Conservation (phyloP, 2,329 filamentous ascomycete genomes). For the Sclerotinia trifoliorum region DNA sequence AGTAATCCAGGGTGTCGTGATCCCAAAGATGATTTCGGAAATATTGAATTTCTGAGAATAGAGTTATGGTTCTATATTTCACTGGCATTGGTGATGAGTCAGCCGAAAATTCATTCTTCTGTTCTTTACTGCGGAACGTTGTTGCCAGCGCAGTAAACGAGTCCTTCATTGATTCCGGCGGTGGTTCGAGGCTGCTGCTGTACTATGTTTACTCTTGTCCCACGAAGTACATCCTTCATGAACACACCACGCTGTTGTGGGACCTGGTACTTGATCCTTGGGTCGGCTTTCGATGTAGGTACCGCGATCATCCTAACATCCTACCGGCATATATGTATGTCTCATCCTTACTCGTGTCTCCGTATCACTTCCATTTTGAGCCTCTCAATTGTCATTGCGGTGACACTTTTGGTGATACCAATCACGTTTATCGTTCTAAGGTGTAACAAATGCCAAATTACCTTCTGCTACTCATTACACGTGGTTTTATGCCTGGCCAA, state of each 20-base stretch:
- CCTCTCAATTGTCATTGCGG: not conserved
- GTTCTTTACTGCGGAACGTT: not conserved
- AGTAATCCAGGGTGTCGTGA: not conserved
- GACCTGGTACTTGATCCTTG: not conserved
- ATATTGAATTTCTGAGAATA: too few species aligned
- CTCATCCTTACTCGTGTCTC: conserved; percentile 1
- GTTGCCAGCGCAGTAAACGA: not conserved
- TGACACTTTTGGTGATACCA: not conserved
- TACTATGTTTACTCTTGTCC: not conserved
- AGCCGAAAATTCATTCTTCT: not conserved
- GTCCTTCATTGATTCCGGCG: not conserved
- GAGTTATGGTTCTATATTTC: too few species aligned
- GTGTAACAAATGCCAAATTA: not conserved
- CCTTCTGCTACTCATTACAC: not conserved
- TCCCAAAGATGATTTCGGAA: too few species aligned
- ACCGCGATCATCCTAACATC: not conserved
- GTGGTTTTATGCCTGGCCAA: not conserved
- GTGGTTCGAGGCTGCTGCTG: not conserved
- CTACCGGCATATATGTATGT: conserved; percentile 4
- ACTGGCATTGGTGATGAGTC: too few species aligned
- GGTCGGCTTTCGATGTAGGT: not conserved
- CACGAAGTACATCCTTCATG: not conserved
- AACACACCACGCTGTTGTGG: not conserved
- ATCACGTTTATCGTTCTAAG: not conserved
- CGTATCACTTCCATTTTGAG: not conserved